Evolutionary conservation across 2,329 filamentous ascomycete species (phyloP).

Genomic region (Proliferodiscus dingleyae): DNA sequence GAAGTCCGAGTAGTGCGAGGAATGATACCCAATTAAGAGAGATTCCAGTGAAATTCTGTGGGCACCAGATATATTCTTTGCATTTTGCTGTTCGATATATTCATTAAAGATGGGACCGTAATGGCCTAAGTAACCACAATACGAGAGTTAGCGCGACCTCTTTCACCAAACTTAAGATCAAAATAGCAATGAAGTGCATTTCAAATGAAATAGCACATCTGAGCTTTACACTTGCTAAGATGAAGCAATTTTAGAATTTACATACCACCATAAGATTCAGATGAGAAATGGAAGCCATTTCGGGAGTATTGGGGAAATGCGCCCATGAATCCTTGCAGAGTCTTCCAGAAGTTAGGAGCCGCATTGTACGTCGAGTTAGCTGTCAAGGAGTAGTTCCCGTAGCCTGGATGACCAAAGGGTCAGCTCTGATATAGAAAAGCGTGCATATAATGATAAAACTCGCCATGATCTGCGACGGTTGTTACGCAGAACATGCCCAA

Average conservation of each 20-base stretch:
- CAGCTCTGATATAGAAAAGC: too few relatives aligned
- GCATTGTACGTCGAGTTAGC: constrained; percentile 48
- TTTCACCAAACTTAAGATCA: too few relatives aligned
- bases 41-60: constrained; percentile 43
- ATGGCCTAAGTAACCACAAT: too few relatives aligned
- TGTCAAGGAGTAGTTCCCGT: constrained; percentile 44
- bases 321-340: constrained; percentile 58
- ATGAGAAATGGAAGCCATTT: constrained; percentile 49
- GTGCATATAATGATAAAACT: too few relatives aligned
- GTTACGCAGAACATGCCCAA: too few relatives aligned
- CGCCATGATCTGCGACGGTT: too few relatives aligned
- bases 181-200: too few relatives aligned
- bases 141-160: too few relatives aligned
- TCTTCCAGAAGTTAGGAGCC: constrained; percentile 56
- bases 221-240: neutral
- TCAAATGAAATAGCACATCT: too few relatives aligned
- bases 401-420: constrained; percentile 12
- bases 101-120: constrained; percentile 56
- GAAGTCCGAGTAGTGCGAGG: neutral
- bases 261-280: constrained; percentile 54
- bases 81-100: constrained; percentile 57
- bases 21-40: constrained; percentile 42
- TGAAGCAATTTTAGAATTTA: neutral
- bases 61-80: constrained; percentile 43
- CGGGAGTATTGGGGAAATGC: constrained; percentile 49